Evolutionary conservation across 495 filamentous ascomycete species (phyloP).

Genomic region (Xylona heveae): DNA sequence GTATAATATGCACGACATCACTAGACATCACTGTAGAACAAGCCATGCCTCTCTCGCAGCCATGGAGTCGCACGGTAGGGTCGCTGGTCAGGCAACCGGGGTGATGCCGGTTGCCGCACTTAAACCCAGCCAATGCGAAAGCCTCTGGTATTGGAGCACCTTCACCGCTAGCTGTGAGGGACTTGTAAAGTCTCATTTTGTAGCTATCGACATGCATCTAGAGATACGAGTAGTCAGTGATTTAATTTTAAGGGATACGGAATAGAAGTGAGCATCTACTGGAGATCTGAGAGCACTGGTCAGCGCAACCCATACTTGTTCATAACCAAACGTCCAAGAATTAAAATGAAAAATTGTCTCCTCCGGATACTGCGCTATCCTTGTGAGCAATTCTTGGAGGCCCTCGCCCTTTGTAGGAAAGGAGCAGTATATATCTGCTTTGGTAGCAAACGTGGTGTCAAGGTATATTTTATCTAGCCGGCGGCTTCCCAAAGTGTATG

Average conservation of each 20-base stretch:
- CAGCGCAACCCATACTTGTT: constrained; percentile 78
- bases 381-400: constrained; percentile 46
- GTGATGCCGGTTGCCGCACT: constrained; percentile 48
- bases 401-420: constrained; percentile 37
- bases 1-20: constrained; percentile 53
- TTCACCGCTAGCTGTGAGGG: constrained; percentile 25
- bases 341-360: constrained; percentile 71
- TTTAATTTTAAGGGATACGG: neutral
- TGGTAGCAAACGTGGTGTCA: constrained; percentile 56
- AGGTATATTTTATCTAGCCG: constrained; percentile 63
- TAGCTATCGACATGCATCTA: constrained; percentile 73
- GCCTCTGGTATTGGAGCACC: constrained; percentile 28
- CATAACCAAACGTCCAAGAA: constrained; percentile 82
- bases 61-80: constrained; percentile 51
- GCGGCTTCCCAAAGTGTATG: constrained; percentile 46
- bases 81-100: constrained; percentile 49
- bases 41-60: constrained; percentile 54
- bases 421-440: constrained; percentile 12
- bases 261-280: constrained; percentile 17
- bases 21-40: constrained; percentile 32
- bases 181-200: constrained; percentile 49
- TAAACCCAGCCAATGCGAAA: constrained; percentile 50
- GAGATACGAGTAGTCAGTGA: constrained; percentile 3
- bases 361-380: constrained; percentile 43
- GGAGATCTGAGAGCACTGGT: constrained; percentile 43